phyloP scores from a whole-genome alignment of 2,329 filamentous ascomycete genomes.

The Fusarium sp. region DNA sequence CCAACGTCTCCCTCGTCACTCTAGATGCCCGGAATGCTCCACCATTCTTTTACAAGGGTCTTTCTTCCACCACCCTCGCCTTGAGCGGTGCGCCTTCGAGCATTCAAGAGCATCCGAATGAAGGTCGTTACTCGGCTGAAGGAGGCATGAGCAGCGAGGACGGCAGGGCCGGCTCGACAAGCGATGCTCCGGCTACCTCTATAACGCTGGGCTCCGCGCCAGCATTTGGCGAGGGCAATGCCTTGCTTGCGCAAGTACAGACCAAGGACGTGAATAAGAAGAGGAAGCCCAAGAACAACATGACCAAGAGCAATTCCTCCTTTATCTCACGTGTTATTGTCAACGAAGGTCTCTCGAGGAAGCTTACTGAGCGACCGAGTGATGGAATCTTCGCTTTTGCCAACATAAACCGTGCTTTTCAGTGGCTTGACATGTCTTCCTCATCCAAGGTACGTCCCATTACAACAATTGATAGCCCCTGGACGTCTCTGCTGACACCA shows the following conservation, averaged over 20 bases:
- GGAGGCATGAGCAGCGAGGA: constrained; percentile 69
- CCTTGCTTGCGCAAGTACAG: constrained; percentile 72
- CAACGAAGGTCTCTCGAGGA: constrained; percentile 83
- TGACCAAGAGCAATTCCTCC: constrained; percentile 97
- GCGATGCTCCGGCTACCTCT: constrained; percentile 58
- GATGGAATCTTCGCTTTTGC: constrained; percentile 92
- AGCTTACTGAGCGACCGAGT: constrained; percentile 79
- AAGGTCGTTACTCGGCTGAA: constrained; percentile 71
- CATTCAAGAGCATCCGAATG: constrained; percentile 72
- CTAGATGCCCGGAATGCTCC: constrained; percentile 72
- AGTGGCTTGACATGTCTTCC: constrained; percentile 93
- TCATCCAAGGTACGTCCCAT: constrained; percentile 68
- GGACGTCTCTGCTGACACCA: constrained; percentile 40
- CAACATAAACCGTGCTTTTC: constrained; percentile 94
- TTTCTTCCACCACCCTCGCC: constrained; percentile 63
- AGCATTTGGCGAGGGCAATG: constrained; percentile 89
- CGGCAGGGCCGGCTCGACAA: constrained; percentile 64
- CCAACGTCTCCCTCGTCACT: constrained; percentile 82
- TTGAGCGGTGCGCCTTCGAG: constrained; percentile 59
- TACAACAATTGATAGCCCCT: background rate
- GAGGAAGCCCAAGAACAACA: constrained; percentile 97
- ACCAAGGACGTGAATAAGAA: constrained; percentile 82
- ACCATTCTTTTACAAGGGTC: constrained; percentile 66
- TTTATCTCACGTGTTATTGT: constrained; percentile 98
- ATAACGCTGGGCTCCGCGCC: constrained; percentile 64